Evolutionary conservation across 352 stramenopile species (phyloP).

Genomic region (Globisporangium cylindrosporum): DNA sequence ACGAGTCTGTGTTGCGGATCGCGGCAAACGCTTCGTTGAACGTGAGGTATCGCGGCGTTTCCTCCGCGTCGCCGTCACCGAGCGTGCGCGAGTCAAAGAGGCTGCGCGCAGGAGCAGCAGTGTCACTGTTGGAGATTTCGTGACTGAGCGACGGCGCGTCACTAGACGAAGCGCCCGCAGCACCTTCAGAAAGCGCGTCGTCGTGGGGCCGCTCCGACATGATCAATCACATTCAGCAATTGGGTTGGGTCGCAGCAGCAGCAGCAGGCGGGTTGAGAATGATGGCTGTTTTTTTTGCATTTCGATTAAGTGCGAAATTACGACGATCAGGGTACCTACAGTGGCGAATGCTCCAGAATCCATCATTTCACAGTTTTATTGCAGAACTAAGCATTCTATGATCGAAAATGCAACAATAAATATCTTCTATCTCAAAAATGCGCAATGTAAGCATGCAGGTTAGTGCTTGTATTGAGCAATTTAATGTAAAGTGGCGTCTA

Average conservation of each 20-base stretch:
- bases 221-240: neutral
- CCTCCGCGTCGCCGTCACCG: neutral
- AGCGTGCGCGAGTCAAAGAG: slow-evolving; percentile 47
- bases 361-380: neutral
- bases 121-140: neutral
- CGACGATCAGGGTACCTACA: neutral
- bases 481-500: neutral
- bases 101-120: slow-evolving; percentile 23
- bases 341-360: neutral
- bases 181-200: slow-evolving; percentile 1
- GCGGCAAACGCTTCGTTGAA: slow-evolving; percentile 62
- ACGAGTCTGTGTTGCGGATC: slow-evolving; percentile 57
- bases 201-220: neutral
- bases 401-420: neutral
- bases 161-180: neutral
- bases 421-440: no score
- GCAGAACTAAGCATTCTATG: neutral
- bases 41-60: slow-evolving; percentile 35
- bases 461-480: neutral
- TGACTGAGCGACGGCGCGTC: neutral
- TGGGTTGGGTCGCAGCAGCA: neutral
- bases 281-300: slow-evolving; percentile 10
- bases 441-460: neutral
- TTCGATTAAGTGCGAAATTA: neutral
- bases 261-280: neutral